Percentiles rank a stretch among this genome's conserved stretches.
These are phyloP conservation scores for Diplocarpon rosae DNA, from an alignment of 2,329 filamentous ascomycete genomes.

Conservation along the genomic window DNA sequence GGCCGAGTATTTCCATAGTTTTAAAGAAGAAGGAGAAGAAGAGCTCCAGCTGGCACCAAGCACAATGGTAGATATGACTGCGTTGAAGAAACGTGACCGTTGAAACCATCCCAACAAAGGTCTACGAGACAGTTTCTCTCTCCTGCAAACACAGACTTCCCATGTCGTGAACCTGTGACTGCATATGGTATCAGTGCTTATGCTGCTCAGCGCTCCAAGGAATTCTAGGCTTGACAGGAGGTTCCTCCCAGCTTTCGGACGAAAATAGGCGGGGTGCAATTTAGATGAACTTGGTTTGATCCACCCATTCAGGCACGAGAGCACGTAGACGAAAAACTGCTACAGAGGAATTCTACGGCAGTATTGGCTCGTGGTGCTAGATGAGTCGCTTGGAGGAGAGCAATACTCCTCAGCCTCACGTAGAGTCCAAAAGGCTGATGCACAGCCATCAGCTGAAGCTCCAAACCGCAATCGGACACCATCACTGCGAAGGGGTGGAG, in stretches of 20 bases:
- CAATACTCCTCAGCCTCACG: background rate
- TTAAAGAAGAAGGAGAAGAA: conserved; percentile 4
- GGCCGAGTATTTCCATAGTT: conserved; percentile 5
- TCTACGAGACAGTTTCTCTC: no score
- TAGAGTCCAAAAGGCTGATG: conserved; percentile 1
- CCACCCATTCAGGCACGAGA: conserved; percentile 1
- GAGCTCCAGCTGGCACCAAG: conserved; percentile 2
- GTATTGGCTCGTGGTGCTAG: no score
- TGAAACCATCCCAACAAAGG: conserved; percentile 1
- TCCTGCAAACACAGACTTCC: no score
- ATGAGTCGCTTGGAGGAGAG: no score
- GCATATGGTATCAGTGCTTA: conserved; percentile 6
- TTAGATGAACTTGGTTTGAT: background rate
- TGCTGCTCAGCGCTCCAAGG: conserved; percentile 11
- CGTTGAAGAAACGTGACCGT: conserved; percentile 4
- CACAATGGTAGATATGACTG: conserved; percentile 3
- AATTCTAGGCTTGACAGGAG: background rate
- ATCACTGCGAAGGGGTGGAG: background rate
- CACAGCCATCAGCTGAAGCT: conserved; percentile 5
- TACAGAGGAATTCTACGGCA: no score
- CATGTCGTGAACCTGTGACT: conserved; percentile 5
- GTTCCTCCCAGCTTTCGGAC: background rate
- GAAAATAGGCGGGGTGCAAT: background rate
- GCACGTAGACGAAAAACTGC: no score
- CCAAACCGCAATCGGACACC: conserved; percentile 2